Conservation (phyloP, 73 alveolate species). For the Blepharisma japonicum region DNA sequence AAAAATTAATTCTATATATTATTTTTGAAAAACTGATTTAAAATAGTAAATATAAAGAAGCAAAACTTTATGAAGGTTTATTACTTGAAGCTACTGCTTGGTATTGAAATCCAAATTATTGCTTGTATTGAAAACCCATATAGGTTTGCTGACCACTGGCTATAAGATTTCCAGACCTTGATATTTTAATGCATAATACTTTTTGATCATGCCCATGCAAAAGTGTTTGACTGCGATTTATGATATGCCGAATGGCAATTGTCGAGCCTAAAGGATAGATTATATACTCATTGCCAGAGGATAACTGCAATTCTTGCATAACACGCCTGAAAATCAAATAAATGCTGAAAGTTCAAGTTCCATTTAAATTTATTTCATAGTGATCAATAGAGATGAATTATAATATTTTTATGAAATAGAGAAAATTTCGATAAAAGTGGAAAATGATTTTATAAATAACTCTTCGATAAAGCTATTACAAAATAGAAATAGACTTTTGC, state of each 20-base stretch:
- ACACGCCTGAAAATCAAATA: slow-evolving; percentile 68
- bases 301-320: slow-evolving; percentile 80
- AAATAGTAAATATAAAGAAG: too few species aligned
- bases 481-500: too few species aligned
- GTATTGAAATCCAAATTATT: slow-evolving; percentile 82
- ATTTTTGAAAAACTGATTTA: too few species aligned
- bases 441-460: too few species aligned
- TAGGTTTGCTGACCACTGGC: slow-evolving; percentile 88
- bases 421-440: too few species aligned
- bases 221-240: slow-evolving; percentile 51
- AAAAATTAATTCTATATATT: too few species aligned
- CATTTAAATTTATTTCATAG: not conserved
- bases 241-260: slow-evolving; percentile 86
- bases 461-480: too few species aligned
- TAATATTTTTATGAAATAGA: too few species aligned
- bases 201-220: slow-evolving; percentile 80
- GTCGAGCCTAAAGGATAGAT: slow-evolving; percentile 91
- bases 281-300: slow-evolving; percentile 93
- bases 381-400: too few species aligned
- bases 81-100: slow-evolving; percentile 69
- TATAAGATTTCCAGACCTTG: slow-evolving; percentile 80
- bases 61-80: slow-evolving; percentile 80
- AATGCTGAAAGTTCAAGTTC: slow-evolving; percentile 61
- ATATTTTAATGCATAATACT: slow-evolving; percentile 74
- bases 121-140: slow-evolving; percentile 90